Evolutionary conservation across 768 basidiomycete genomes (phyloP).

Genomic region (Kwoniella heveanensis): DNA sequence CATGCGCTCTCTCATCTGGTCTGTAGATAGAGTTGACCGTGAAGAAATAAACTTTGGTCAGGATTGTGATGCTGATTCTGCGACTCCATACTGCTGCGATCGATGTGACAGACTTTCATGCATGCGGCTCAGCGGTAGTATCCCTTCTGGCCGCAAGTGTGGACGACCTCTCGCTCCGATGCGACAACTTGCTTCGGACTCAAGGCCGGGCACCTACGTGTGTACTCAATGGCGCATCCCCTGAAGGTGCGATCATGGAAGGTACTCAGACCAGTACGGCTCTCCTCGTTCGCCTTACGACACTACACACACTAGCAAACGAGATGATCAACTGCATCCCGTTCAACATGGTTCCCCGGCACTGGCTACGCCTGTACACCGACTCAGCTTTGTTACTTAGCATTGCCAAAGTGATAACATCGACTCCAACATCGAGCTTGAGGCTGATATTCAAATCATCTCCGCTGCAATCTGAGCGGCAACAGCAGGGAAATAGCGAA

Average conservation of each 20-base stretch:
- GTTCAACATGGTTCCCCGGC: constrained; percentile 52
- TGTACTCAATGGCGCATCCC: neutral
- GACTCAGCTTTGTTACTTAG: constrained; percentile 67
- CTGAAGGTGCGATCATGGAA: neutral
- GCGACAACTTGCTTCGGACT: neutral
- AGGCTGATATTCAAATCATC: no score
- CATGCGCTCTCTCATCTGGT: no score
- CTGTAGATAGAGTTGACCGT: no score
- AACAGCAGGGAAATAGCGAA: no score
- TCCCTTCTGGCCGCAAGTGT: neutral
- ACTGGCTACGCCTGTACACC: constrained; percentile 74
- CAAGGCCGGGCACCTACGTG: neutral
- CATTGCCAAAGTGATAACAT: constrained; percentile 22
- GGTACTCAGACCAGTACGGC: neutral
- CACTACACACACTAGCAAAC: constrained; percentile 62
- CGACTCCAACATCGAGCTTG: no score
- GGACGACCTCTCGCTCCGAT: neutral
- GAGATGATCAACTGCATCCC: constrained; percentile 60
- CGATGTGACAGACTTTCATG: neutral
- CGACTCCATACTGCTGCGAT: no score
- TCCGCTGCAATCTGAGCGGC: no score
- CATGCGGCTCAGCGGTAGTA: neutral
- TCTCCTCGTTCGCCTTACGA: neutral
- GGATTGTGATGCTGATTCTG: neutral
- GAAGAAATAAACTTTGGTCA: no score